Evolutionary conservation across 345 rosid species (phyloP), one percentile per base, ranked within the genome.

Genomic region (Salix koriyanagi): DNA sequence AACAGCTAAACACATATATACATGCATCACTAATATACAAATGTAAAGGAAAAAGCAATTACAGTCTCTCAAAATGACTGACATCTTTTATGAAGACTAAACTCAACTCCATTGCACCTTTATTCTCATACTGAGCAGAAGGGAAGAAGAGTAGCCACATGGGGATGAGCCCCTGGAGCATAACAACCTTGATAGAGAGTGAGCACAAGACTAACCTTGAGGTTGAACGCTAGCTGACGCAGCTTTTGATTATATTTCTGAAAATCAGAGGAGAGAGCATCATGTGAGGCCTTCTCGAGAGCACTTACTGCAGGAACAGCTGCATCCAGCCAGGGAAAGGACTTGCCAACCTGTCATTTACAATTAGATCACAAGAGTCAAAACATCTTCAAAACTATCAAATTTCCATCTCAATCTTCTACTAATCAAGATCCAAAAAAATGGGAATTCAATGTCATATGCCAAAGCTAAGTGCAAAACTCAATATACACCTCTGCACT

Each of bases 191-290:
- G 28, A 70, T 46, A 44, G 32, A 75, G 39, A 75, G 67, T 8
- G 25, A 15, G 58, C 42, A 37, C 62, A 23, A 50, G 65, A 76
- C 87, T 52, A 67, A 92, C 98, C 97, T 88, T 94, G 80, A 96
- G 91, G 89, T 96, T 96, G 85, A 91, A 96, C 71, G 80, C 83
- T 70, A 96, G 81, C 77, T 90, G 89, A 75, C 99, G 88, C 92
- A 96, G 39, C 84, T 92, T 92, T 77, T 92, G 96, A 83, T 94
- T 96, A 75, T 93, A 96, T 78, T 96, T 96, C 73, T 91, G 96
- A 77, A 81, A 91, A 88, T 96, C 97, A 0, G 82, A 79, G 16
- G 92, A 82, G 78, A 93, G 87, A 64, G 95, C 72, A 66, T 86
- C 91, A 84, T 93, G 94, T 15, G 90, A 85, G 21, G 90, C 97